Evolutionary conservation across 2,329 filamentous ascomycete species (phyloP).

Genomic region (Exophiala aquamarina): DNA sequence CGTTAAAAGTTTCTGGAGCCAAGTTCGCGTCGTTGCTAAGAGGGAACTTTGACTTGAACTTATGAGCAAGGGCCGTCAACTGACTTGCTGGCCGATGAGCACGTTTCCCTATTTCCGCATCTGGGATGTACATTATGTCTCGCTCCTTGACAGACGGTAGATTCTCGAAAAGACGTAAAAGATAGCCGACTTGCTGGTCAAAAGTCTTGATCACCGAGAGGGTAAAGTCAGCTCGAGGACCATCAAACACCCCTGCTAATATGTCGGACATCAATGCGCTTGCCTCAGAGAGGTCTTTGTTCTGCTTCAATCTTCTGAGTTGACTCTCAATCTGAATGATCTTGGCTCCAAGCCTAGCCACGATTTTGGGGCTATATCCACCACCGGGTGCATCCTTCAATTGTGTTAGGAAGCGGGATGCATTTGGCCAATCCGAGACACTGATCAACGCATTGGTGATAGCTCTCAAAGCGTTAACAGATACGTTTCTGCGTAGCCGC

Average conservation of each 20-base stretch:
- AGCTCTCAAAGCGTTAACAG: constrained; percentile 22
- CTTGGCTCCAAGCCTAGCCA: constrained; percentile 38
- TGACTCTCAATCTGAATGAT: constrained; percentile 22
- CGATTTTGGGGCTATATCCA: constrained; percentile 30
- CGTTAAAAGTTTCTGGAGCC: constrained; percentile 20
- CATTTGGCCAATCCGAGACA: constrained; percentile 19
- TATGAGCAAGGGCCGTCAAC: constrained; percentile 8
- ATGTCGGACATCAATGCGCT: constrained; percentile 17
- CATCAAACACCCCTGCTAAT: constrained; percentile 20
- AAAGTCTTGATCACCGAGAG: constrained; percentile 17
- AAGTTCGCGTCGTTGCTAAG: constrained; percentile 21
- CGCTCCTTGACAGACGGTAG: not conserved
- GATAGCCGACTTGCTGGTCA: constrained; percentile 23
- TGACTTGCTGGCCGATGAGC: constrained; percentile 7
- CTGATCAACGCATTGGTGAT: constrained; percentile 17
- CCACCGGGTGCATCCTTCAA: constrained; percentile 24
- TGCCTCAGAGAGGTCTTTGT: constrained; percentile 8
- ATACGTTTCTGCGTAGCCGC: constrained; percentile 12
- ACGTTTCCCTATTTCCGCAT: no score
- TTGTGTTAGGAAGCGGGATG: constrained; percentile 7
- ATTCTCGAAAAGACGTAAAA: constrained; percentile 23
- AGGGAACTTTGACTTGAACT: constrained; percentile 14
- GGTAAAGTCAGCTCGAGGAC: constrained; percentile 15
- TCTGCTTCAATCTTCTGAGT: not conserved
- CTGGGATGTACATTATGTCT: no score